Conservation (phyloP, 176 grass and related monocot species). For the Hyparrhenia diplandra region DNA sequence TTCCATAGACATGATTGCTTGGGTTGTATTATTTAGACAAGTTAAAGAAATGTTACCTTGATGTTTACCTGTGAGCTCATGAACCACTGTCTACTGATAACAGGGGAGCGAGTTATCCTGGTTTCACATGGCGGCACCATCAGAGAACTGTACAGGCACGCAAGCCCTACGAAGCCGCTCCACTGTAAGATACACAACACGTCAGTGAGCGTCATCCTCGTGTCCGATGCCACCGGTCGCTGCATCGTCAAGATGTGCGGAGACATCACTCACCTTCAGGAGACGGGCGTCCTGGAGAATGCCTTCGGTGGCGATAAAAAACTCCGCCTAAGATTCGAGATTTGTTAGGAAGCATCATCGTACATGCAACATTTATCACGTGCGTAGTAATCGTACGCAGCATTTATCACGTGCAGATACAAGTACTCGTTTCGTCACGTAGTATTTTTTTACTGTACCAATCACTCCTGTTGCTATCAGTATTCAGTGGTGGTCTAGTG, state of each 20-base stretch:
- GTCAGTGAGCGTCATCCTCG: slow-evolving; percentile 59
- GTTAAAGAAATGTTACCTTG: not conserved
- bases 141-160: slow-evolving; percentile 59
- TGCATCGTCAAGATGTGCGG: slow-evolving; percentile 70
- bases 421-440: not conserved
- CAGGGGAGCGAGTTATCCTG: slow-evolving; percentile 80
- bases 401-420: slow-evolving; percentile 5
- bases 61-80: not conserved
- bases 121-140: slow-evolving; percentile 78
- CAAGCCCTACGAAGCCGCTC: slow-evolving; percentile 29
- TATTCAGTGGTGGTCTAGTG: not conserved
- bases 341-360: not conserved
- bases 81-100: not conserved
- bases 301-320: slow-evolving; percentile 72
- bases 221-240: slow-evolving; percentile 45
- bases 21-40: not conserved
- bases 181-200: slow-evolving; percentile 65
- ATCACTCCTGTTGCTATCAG: not conserved
- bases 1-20: not conserved
- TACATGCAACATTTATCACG: not conserved
- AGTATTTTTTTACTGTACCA: not conserved
- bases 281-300: slow-evolving; percentile 44
- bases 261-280: slow-evolving; percentile 61
- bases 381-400: not conserved
- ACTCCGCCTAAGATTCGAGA: slow-evolving; percentile 27